phyloP scores from a whole-genome alignment of 257 asterid genomes.

The Jacaranda mimosifolia region DNA sequence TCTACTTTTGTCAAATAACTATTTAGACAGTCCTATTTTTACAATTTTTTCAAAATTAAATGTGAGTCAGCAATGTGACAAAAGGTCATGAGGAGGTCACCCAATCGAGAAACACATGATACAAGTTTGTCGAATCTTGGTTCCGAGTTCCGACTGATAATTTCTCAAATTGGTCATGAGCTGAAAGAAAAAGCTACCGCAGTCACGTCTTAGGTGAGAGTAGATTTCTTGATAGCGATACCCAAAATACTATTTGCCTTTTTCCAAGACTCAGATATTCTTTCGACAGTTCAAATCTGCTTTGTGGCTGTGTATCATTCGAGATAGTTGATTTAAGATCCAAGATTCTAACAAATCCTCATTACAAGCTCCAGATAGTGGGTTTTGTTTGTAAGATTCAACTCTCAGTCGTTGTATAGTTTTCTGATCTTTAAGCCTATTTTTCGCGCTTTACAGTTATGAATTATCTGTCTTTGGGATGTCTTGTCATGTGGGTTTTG shows the following conservation, averaged over 20 bases:
- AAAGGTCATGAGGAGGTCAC: too few species aligned
- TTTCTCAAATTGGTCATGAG: neutral
- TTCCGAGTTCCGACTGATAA: constrained; percentile 8
- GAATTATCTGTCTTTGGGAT: neutral
- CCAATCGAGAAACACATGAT: neutral
- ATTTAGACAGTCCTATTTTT: too few species aligned
- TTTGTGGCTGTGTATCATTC: neutral
- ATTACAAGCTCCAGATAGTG: constrained; percentile 17
- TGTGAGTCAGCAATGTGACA: too few species aligned
- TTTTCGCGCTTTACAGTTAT: neutral
- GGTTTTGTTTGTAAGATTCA: constrained; percentile 29
- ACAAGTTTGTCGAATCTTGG: neutral
- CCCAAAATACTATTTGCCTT: neutral
- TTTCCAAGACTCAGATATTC: constrained; percentile 10
- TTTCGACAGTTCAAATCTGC: constrained; percentile 4
- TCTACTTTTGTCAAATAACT: too few species aligned
- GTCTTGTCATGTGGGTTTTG: constrained; percentile 5
- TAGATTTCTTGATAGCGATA: neutral
- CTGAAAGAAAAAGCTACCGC: neutral
- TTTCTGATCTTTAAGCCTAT: neutral
- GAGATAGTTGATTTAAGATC: neutral
- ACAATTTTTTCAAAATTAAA: too few species aligned
- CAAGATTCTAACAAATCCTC: neutral
- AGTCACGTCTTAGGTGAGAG: constrained; percentile 1
- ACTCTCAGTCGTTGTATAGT: neutral